phyloP scores from a whole-genome alignment of 2,329 filamentous ascomycete species.

The Periconia sp. region DNA sequence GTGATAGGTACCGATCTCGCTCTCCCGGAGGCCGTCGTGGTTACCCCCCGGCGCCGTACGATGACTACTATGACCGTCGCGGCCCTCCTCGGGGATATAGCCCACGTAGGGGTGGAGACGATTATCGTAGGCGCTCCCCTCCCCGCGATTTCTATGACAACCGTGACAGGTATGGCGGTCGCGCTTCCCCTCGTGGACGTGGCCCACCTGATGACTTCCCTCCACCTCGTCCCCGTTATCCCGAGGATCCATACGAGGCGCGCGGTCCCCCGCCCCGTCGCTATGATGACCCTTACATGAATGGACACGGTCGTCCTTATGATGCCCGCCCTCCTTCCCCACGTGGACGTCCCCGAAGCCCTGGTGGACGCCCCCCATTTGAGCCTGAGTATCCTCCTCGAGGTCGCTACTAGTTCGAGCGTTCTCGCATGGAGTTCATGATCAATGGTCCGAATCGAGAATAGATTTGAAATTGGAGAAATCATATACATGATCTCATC shows the following conservation, averaged over 20 bases:
- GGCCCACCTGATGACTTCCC: constrained; percentile 73
- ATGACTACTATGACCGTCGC: constrained; percentile 76
- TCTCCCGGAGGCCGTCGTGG: constrained; percentile 67
- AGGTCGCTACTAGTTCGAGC: constrained; percentile 28
- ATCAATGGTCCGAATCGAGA: neutral
- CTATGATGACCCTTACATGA: constrained; percentile 62
- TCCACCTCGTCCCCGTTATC: constrained; percentile 63
- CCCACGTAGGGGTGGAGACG: constrained; percentile 68
- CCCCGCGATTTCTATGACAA: constrained; percentile 86
- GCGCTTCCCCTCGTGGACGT: constrained; percentile 66
- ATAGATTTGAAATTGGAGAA: neutral
- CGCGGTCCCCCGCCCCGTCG: constrained; percentile 57
- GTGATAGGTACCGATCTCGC: constrained; percentile 78
- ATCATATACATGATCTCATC: neutral
- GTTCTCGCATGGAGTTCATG: no score
- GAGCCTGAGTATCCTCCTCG: constrained; percentile 51
- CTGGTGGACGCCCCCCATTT: constrained; percentile 63
- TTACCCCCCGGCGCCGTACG: constrained; percentile 61
- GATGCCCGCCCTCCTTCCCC: constrained; percentile 51
- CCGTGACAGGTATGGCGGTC: constrained; percentile 66
- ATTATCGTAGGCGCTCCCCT: constrained; percentile 80
- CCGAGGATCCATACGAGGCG: constrained; percentile 73
- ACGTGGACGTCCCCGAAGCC: constrained; percentile 47
- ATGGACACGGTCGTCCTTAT: constrained; percentile 58
- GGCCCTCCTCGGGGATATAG: constrained; percentile 81